Conservation (phyloP, 805 yeast genomes). For the Maudiozyma barnettii region DNA sequence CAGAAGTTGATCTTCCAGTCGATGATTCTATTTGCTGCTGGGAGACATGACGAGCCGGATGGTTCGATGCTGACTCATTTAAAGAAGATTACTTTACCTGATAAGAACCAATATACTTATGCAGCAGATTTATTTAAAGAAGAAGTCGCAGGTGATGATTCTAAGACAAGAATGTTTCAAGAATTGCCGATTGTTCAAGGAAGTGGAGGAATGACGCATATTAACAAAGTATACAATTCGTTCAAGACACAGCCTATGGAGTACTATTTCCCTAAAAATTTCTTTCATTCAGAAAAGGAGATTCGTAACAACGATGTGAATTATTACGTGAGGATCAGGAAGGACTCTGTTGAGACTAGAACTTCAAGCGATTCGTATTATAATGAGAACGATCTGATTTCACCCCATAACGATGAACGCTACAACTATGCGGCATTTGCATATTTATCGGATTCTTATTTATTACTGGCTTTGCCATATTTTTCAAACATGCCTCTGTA, state of each 20-base stretch:
- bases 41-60: background rate
- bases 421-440: slow-evolving; percentile 50
- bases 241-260: slow-evolving; percentile 26
- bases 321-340: slow-evolving; percentile 21
- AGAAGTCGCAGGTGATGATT: slow-evolving; percentile 10
- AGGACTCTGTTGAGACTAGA: background rate
- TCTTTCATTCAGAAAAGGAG: slow-evolving; percentile 17
- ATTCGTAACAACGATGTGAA: slow-evolving; percentile 12
- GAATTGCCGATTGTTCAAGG: background rate
- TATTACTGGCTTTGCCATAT: slow-evolving; percentile 44
- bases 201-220: slow-evolving; percentile 1
- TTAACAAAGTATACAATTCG: slow-evolving; percentile 24
- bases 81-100: slow-evolving; percentile 14
- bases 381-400: slow-evolving; percentile 3
- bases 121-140: slow-evolving; percentile 14
- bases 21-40: slow-evolving; percentile 36
- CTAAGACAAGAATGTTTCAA: background rate
- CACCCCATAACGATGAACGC: slow-evolving; percentile 21
- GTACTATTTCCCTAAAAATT: slow-evolving; percentile 31
- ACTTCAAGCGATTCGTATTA: background rate
- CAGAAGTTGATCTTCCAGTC: slow-evolving; percentile 44
- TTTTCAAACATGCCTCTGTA: slow-evolving; percentile 38
- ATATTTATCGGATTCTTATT: slow-evolving; percentile 49
- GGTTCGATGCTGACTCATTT: slow-evolving; percentile 7
- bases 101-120: slow-evolving; percentile 17